A percentile compares a stretch with the other conserved stretches of the same genome.
Conservation (phyloP, 805 yeast species). For the Starmerella roubikii region DNA sequence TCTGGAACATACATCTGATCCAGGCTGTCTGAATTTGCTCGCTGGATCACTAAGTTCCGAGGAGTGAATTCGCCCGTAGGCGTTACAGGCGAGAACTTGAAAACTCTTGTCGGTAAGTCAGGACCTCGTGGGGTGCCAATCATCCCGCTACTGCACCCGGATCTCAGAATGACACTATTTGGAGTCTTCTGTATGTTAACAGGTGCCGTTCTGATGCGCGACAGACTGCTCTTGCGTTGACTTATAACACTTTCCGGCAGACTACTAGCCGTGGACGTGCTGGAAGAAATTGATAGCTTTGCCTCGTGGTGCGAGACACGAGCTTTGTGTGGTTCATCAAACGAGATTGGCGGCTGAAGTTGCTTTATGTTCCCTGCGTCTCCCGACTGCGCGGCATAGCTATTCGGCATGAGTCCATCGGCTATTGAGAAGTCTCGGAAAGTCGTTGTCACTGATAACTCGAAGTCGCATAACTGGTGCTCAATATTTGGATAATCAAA, state of each 20-base stretch:
- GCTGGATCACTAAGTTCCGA: not conserved
- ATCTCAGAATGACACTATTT: not conserved
- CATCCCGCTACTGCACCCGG: no score
- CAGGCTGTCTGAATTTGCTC: not conserved
- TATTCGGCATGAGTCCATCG: not conserved
- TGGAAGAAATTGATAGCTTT: no score
- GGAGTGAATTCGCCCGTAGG: not conserved
- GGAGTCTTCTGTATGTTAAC: constrained; percentile 2
- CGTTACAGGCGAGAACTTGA: not conserved
- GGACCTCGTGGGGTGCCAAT: no score
- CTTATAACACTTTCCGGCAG: not conserved
- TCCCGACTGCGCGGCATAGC: no score
- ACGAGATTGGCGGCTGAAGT: not conserved
- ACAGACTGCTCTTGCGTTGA: constrained; percentile 14
- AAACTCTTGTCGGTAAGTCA: not conserved
- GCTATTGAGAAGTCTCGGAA: not conserved
- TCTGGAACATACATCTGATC: not conserved
- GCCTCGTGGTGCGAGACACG: not conserved
- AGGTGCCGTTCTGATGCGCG: constrained; percentile 7
- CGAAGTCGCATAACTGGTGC: not conserved
- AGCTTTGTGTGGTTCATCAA: not conserved
- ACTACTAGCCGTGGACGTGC: not conserved
- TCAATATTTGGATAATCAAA: not conserved
- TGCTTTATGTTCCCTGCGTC: no score
- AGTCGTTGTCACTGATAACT: not conserved